phyloP scores from a whole-genome alignment of 1,284 basidiomycete genomes.

The Erythrobasidium hasegawianum region DNA sequence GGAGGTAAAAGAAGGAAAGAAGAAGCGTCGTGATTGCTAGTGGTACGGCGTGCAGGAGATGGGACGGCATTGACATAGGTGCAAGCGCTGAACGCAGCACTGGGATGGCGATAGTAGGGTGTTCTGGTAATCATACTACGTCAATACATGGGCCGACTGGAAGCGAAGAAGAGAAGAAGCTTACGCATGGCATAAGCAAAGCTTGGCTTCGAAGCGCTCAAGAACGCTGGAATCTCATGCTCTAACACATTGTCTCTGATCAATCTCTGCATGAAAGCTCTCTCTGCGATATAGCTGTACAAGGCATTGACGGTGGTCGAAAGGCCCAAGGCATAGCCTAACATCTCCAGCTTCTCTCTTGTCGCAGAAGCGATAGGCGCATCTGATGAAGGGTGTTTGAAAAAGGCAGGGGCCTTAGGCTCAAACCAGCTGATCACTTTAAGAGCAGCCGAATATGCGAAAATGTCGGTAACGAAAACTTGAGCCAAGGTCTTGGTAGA shows the following conservation, averaged over 20 bases:
- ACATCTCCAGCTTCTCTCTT: constrained; percentile 15
- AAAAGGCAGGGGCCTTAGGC: constrained; percentile 27
- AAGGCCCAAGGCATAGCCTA: constrained; percentile 20
- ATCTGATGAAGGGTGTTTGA: neutral
- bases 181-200: constrained; percentile 22
- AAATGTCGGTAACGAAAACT: constrained; percentile 27
- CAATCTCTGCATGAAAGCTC: constrained; percentile 14
- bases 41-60: constrained; percentile 38
- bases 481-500: constrained; percentile 26
- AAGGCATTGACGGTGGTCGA: constrained; percentile 27
- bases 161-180: neutral
- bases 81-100: constrained; percentile 35
- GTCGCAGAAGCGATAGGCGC: neutral
- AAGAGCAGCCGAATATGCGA: constrained; percentile 15
- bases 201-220: constrained; percentile 16
- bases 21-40: constrained; percentile 31
- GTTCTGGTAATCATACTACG: too few species aligned
- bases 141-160: too few species aligned
- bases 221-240: constrained; percentile 28
- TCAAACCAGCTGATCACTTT: constrained; percentile 19
- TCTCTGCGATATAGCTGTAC: constrained; percentile 27
- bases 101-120: constrained; percentile 40
- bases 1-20: constrained; percentile 19
- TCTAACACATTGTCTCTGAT: constrained; percentile 25
- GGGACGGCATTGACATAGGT: constrained; percentile 36